Percentiles rank a stretch among this genome's conserved stretches.
These are phyloP conservation scores for Hibiscus syriacus DNA, from an alignment of 345 rosid species.

Conservation along the genomic window DNA sequence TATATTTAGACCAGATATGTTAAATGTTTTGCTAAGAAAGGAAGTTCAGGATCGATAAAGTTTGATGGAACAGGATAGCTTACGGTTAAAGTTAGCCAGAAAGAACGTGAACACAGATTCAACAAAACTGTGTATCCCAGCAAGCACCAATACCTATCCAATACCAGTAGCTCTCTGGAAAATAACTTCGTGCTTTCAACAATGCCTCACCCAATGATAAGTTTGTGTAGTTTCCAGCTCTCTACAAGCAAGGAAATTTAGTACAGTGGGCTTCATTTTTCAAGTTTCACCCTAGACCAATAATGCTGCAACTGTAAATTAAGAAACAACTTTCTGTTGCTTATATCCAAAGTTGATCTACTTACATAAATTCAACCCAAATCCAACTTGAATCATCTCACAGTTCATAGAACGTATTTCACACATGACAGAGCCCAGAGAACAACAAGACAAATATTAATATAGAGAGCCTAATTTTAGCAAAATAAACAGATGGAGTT, in stretches of 20 bases:
- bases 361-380: neutral
- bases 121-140: constrained; percentile 77
- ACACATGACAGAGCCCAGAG: neutral
- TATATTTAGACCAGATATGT: neutral
- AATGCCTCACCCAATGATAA: constrained; percentile 49
- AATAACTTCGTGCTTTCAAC: constrained; percentile 63
- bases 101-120: constrained; percentile 70
- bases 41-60: constrained; percentile 2
- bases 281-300: constrained; percentile 7
- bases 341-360: neutral
- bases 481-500: neutral
- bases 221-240: constrained; percentile 35
- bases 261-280: constrained; percentile 20
- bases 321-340: neutral
- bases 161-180: constrained; percentile 86
- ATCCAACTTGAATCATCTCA: neutral
- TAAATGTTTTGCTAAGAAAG: neutral
- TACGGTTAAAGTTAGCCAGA: constrained; percentile 74
- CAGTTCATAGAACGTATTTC: neutral
- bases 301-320: neutral
- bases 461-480: neutral
- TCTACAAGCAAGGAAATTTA: constrained; percentile 34
- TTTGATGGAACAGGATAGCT: constrained; percentile 26
- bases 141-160: constrained; percentile 96
- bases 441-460: neutral